These are phyloP conservation scores for Marasmius oreades DNA, from an alignment of 1,284 basidiomycete species.

Conservation along the genomic window DNA sequence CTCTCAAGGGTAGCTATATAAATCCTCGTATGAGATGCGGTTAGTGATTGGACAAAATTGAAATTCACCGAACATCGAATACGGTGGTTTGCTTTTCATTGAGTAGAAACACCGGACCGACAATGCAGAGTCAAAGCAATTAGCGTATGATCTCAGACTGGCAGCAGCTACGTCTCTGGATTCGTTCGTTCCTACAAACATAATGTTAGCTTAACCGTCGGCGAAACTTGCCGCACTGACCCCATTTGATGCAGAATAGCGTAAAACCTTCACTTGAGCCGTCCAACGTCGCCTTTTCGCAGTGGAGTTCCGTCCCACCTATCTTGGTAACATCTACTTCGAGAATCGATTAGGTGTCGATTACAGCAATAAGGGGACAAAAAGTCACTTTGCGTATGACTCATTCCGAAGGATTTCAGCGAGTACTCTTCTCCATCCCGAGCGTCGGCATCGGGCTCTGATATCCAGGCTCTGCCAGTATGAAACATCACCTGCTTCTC, in stretches of 20 bases:
- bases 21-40: conserved; percentile 4
- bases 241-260: conserved; percentile 6
- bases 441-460: conserved; percentile 18
- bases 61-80: background rate
- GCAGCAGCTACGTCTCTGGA: background rate
- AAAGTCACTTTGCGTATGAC: conserved; percentile 38
- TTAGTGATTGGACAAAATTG: background rate
- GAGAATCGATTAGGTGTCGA: background rate
- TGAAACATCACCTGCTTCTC: conserved; percentile 73
- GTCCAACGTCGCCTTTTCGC: conserved; percentile 30
- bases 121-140: background rate
- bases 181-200: background rate
- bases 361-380: background rate
- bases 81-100: background rate
- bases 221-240: background rate
- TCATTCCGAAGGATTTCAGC: conserved; percentile 24
- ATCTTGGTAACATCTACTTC: conserved; percentile 19
- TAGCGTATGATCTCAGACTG: background rate
- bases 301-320: conserved; percentile 30
- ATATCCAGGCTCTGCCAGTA: conserved; percentile 46
- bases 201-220: background rate
- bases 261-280: background rate
- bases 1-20: conserved; percentile 17
- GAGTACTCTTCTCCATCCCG: conserved; percentile 43
- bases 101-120: background rate